Evolutionary conservation across 345 rosid genomes (phyloP).

Genomic region (Microcos paniculata): DNA sequence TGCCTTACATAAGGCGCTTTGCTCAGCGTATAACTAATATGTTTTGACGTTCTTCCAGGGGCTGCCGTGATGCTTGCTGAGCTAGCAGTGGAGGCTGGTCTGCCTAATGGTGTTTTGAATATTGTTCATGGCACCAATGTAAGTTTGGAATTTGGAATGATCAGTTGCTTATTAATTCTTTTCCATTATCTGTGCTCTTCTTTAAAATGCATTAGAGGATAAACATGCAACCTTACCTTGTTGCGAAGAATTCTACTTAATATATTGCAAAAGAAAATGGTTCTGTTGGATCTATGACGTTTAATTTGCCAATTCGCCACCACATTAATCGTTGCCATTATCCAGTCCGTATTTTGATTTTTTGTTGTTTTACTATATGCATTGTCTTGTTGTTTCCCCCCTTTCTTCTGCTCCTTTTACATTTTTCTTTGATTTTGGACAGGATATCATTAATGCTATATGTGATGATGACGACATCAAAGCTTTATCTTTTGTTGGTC

Average conservation of each 20-base stretch:
- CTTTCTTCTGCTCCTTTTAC: neutral
- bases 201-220: neutral
- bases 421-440: constrained; percentile 24
- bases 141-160: constrained; percentile 20
- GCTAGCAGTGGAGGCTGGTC: constrained; percentile 93
- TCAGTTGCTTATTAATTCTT: neutral
- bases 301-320: neutral
- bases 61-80: constrained; percentile 91
- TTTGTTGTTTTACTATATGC: neutral
- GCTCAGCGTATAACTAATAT: neutral
- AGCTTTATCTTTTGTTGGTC: constrained; percentile 95
- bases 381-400: neutral
- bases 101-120: constrained; percentile 87
- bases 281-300: neutral
- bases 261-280: neutral
- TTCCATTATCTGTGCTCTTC: neutral
- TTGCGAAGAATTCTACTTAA: neutral
- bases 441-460: constrained; percentile 89
- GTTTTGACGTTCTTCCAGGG: constrained; percentile 45
- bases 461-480: constrained; percentile 80
- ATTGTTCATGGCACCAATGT: constrained; percentile 90
- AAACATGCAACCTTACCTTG: constrained; percentile 5
- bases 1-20: neutral
- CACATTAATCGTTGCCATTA: neutral
- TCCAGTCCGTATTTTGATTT: constrained; percentile 1